Evolutionary conservation across 2,329 filamentous ascomycete species (phyloP).

Genomic region (Pseudogymnoascus sp.): DNA sequence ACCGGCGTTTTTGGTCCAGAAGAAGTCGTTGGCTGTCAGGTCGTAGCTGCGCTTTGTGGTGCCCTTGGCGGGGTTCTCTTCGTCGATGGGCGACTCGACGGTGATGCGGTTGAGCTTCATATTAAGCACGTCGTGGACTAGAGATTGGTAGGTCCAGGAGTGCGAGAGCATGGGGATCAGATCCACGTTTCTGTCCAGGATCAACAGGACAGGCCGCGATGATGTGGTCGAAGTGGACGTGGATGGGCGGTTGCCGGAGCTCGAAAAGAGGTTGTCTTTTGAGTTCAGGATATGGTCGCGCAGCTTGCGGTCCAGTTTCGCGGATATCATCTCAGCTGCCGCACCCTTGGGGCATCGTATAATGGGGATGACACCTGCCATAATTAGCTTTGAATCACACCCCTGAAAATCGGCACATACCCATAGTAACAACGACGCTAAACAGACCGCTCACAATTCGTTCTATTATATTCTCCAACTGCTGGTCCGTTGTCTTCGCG

Average conservation of each 20-base stretch:
- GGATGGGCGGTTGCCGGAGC: slow-evolving; percentile 44
- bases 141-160: slow-evolving; percentile 80
- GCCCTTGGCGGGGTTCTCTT: slow-evolving; percentile 64
- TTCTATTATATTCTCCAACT: slow-evolving; percentile 80
- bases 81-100: slow-evolving; percentile 74
- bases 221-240: slow-evolving; percentile 51
- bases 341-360: slow-evolving; percentile 90
- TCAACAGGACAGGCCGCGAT: slow-evolving; percentile 79
- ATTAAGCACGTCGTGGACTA: slow-evolving; percentile 68
- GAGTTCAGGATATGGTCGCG: slow-evolving; percentile 95
- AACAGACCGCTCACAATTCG: slow-evolving; percentile 93
- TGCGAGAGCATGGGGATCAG: slow-evolving; percentile 98
- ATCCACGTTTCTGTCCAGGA: slow-evolving; percentile 92
- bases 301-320: slow-evolving; percentile 89
- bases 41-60: slow-evolving; percentile 86
- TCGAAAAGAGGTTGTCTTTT: slow-evolving; percentile 91
- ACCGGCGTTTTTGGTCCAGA: slow-evolving; percentile 89
- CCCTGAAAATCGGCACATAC: slow-evolving; percentile 35
- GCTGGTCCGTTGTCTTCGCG: slow-evolving; percentile 79
- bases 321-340: slow-evolving; percentile 87
- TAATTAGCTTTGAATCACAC: slow-evolving; percentile 20
- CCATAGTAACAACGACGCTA: slow-evolving; percentile 97
- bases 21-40: slow-evolving; percentile 82
- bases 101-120: slow-evolving; percentile 91
- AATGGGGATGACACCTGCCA: slow-evolving; percentile 75